Evolutionary conservation across 2,329 filamentous ascomycete genomes (phyloP).

Genomic region (Calonectria pseudoreteaudii): DNA sequence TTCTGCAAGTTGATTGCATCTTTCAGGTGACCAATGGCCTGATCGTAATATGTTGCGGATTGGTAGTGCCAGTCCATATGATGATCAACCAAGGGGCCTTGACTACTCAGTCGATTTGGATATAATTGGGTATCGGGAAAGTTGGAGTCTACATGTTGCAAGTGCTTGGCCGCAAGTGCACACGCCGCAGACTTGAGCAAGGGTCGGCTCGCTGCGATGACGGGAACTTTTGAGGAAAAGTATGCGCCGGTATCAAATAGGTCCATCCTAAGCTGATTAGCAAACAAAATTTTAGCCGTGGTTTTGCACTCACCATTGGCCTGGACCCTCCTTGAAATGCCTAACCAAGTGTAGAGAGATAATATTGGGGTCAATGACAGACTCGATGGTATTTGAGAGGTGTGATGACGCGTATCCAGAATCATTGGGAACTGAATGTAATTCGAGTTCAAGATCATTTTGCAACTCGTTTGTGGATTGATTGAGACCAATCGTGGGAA

Average conservation of each 20-base stretch:
- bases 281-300: fast-evolving
- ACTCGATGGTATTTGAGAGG: background rate
- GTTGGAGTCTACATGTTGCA: slow-evolving; percentile 17
- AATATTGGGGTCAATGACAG: slow-evolving; percentile 12
- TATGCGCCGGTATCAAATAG: slow-evolving; percentile 39
- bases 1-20: slow-evolving; percentile 23
- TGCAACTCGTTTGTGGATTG: background rate
- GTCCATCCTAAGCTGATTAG: slow-evolving; percentile 30
- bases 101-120: background rate
- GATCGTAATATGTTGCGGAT: slow-evolving; percentile 37
- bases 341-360: slow-evolving; percentile 27
- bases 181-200: slow-evolving; percentile 35
- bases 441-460: background rate
- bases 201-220: slow-evolving; percentile 33
- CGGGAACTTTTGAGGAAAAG: slow-evolving; percentile 38
- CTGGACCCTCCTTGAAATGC: slow-evolving; percentile 37
- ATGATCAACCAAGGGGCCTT: background rate
- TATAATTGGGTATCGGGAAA: background rate
- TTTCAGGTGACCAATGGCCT: slow-evolving; percentile 34
- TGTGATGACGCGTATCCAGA: background rate
- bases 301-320: slow-evolving; percentile 23
- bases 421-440: background rate
- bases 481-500: background rate
- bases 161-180: slow-evolving; percentile 36
- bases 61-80: slow-evolving; percentile 35